A percentile compares a stretch with the other conserved stretches of the same genome.
These are phyloP conservation scores for Xylariaceae sp. DNA, from an alignment of 2,329 filamentous ascomycete species.

Conservation along the genomic window DNA sequence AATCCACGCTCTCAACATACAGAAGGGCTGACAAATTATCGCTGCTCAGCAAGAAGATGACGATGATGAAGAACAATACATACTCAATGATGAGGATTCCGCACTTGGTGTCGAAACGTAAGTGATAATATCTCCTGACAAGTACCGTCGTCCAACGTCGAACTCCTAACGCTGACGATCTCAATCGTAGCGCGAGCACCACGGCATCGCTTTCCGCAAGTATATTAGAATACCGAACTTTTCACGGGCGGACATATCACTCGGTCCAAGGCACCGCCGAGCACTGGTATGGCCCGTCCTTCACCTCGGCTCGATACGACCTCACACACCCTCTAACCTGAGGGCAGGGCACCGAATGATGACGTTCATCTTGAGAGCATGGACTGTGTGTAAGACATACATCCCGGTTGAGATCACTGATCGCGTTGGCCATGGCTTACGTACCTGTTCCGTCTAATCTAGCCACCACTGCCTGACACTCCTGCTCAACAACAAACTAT, in stretches of 20 bases:
- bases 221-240: conserved; percentile 31
- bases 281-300: conserved; percentile 26
- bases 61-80: conserved; percentile 18
- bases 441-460: neutral
- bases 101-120: conserved; percentile 30
- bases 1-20: neutral
- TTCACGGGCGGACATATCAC: conserved; percentile 32
- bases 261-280: conserved; percentile 29
- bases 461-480: conserved; percentile 31
- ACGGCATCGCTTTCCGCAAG: conserved; percentile 30
- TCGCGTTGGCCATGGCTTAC: neutral
- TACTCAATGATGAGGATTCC: conserved; percentile 24
- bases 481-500: conserved; percentile 31
- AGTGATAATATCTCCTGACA: conserved; percentile 14
- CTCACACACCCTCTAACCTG: conserved; percentile 2
- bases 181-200: conserved; percentile 22
- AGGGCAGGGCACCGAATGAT: conserved; percentile 20
- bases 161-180: conserved; percentile 4
- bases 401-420: neutral
- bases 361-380: conserved; percentile 21
- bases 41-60: conserved; percentile 17
- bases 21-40: conserved; percentile 10
- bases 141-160: neutral
- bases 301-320: neutral
- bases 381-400: conserved; percentile 18